Base-by-base conservation (phyloP, 2,329 filamentous ascomycete species). In the Curvularia sp. region DNA sequence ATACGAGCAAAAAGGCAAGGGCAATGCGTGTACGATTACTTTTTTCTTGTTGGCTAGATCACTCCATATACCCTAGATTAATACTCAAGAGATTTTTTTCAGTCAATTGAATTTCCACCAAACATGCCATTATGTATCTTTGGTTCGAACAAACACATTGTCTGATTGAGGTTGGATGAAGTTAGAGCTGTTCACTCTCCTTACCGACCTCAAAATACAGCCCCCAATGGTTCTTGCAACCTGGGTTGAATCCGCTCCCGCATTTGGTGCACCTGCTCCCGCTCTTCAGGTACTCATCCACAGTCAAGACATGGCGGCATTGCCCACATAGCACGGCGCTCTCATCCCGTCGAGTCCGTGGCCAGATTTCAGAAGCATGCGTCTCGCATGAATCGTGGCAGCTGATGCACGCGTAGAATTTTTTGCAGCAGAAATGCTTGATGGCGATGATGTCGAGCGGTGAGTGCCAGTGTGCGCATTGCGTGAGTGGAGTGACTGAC, bases 371-470 rank as follows among this genome's bases (percentile, higher is more conserved):
- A 6, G 71, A 59, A 5, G 25, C 39, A 51, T 76, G 74, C 2
- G 64, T 49, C 48, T 75, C 73, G 12, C 62, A 48, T 9, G 58
- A 64, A 43, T 74, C 63, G 53, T 77, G 74, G 30, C 74, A 77
- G 45, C 58, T 68, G 27, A 75, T 74, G 61, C 74, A 77, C 6
- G 74, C 74, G 60, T 76, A 77, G 61, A 75, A 77, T 49, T 72
- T 75, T 15, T 63, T 51, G 64, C 74, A 77, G 64, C 74, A 77
- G 46, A 63, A 63, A 49, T 76, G 73, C 39, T 75, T 72, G 57
- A 77, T 75, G 53, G 74, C 73, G 55, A 77, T 74, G 57, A 76
- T 74, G 65, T 76, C 74, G 49, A 75, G 69, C 2, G 71, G 62
- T 2, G 71, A 70, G 43, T 68, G 63, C 60, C 66, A 77, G 55